Conservation (phyloP, 140 eudicot species). For the Erigeron philadelphicus region DNA sequence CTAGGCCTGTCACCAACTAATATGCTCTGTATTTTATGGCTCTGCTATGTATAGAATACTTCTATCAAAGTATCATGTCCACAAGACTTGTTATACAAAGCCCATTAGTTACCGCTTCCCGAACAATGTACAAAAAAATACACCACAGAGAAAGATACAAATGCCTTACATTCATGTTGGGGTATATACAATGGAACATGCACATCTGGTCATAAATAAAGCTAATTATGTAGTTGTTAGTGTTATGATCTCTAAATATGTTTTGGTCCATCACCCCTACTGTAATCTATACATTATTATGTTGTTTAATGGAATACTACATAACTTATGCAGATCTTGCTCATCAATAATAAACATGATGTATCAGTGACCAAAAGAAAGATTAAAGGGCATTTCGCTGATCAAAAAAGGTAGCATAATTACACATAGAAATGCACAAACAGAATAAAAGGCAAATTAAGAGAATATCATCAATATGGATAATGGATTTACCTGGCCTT, state of each 20-base stretch:
- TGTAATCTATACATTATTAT: not conserved
- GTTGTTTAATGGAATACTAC: constrained; percentile 1
- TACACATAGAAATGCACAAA: not conserved
- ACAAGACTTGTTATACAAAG: not conserved
- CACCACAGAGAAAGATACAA: too few relatives aligned
- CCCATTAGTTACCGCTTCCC: not conserved
- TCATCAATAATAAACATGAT: not conserved
- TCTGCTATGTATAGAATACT: not conserved
- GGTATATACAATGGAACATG: not conserved
- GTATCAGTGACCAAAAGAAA: not conserved
- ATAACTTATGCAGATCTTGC: not conserved
- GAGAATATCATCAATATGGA: not conserved
- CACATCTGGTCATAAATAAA: not conserved
- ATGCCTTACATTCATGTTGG: not conserved
- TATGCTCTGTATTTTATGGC: not conserved
- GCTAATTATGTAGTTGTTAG: not conserved
- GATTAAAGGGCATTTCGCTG: not conserved
- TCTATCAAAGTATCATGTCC: not conserved
- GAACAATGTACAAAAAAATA: not conserved
- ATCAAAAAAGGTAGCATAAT: not conserved
- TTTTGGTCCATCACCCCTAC: not conserved
- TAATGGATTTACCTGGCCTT: constrained; percentile 59
- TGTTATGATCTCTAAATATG: not conserved
- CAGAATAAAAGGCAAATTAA: constrained; percentile 13
- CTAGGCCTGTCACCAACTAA: not conserved